These are phyloP conservation scores for Candida schatavii DNA, from an alignment of 805 yeast species.

Conservation along the genomic window DNA sequence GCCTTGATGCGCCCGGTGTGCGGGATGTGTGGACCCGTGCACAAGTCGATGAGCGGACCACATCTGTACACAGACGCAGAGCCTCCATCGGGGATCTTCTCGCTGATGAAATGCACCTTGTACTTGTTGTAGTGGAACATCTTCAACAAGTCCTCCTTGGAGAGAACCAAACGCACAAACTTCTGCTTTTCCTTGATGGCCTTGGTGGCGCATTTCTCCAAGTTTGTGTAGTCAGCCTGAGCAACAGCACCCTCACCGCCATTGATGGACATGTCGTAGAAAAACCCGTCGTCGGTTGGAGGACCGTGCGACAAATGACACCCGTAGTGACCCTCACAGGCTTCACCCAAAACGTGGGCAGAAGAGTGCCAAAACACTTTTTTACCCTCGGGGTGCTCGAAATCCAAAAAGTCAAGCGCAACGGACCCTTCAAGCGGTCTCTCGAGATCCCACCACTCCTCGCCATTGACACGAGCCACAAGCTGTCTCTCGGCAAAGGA, in stretches of 20 bases:
- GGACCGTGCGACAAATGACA: conserved; percentile 89
- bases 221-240: conserved; percentile 76
- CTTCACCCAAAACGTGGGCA: conserved; percentile 97
- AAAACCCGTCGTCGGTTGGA: conserved; percentile 96
- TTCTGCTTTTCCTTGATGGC: conserved; percentile 94
- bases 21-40: conserved; percentile 97
- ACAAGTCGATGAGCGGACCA: conserved; percentile 94
- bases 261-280: conserved; percentile 89
- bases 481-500: conserved; percentile 87
- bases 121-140: conserved; percentile 97
- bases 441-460: conserved; percentile 84
- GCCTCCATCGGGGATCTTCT: conserved; percentile 94
- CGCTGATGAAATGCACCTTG: conserved; percentile 80
- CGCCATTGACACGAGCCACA: conserved; percentile 86
- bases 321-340: conserved; percentile 94
- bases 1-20: conserved; percentile 96
- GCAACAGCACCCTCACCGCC: conserved; percentile 68
- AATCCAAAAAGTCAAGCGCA: conserved; percentile 78
- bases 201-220: conserved; percentile 83
- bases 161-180: conserved; percentile 87
- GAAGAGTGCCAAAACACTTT: conserved; percentile 98
- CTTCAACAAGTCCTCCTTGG: conserved; percentile 85
- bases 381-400: conserved; percentile 91
- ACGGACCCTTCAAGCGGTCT: conserved; percentile 83
- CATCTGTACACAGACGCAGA: conserved; percentile 96